Evolutionary conservation across 768 basidiomycete genomes (phyloP).

Genomic region (Hirschioporus abietinus): DNA sequence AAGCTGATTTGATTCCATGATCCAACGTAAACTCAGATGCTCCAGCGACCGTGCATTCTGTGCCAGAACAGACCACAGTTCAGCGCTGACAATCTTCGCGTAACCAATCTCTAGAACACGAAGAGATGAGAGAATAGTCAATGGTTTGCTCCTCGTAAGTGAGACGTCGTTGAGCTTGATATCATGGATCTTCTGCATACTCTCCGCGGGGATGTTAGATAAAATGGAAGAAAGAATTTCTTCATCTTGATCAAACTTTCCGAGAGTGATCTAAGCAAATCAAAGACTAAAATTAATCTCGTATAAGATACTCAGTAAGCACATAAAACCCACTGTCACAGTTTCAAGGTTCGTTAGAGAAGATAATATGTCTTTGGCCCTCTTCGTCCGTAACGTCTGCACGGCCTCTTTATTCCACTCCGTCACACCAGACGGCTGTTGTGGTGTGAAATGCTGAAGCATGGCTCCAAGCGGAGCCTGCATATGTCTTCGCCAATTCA

Average conservation of each 20-base stretch:
- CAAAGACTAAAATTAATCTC: background rate
- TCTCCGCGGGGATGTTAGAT: background rate
- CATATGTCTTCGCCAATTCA: background rate
- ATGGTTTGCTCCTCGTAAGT: background rate
- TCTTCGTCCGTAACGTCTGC: background rate
- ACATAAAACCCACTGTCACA: background rate
- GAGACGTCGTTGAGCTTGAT: background rate
- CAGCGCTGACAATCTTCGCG: background rate
- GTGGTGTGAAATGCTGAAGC: background rate
- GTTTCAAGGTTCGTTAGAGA: background rate
- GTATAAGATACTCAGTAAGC: background rate
- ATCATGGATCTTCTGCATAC: background rate
- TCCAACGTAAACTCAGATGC: background rate
- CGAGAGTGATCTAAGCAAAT: background rate
- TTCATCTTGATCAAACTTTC: conserved; percentile 1
- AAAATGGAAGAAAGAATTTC: background rate
- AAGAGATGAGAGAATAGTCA: background rate
- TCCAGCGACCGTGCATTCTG: background rate
- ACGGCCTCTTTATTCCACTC: background rate
- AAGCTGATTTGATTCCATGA: background rate
- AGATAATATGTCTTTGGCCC: background rate
- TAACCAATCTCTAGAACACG: background rate
- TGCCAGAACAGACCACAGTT: background rate
- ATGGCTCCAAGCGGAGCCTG: background rate
- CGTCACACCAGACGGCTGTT: background rate